These are phyloP conservation scores for Diaporthe citri DNA, from an alignment of 2,329 filamentous ascomycete genomes.

Conservation along the genomic window DNA sequence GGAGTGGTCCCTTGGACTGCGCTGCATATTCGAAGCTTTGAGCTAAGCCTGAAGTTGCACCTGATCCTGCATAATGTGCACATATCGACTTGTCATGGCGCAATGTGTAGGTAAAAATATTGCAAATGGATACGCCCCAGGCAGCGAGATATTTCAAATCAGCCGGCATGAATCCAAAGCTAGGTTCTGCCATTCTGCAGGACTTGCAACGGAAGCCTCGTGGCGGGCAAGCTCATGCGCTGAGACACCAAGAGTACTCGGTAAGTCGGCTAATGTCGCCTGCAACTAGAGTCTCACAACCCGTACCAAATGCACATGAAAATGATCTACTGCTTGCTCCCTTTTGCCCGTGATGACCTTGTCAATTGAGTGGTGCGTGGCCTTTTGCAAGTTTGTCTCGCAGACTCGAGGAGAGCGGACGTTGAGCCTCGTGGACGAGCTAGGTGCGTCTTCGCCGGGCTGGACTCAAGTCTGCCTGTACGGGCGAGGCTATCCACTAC, in stretches of 20 bases:
- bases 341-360: too few species aligned
- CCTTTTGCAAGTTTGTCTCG: too few species aligned
- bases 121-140: not conserved
- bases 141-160: not conserved
- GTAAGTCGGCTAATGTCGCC: not conserved
- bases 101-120: not conserved
- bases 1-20: too few species aligned
- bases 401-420: not conserved
- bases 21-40: not conserved
- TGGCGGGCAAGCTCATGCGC: not conserved
- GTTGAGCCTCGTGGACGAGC: too few species aligned
- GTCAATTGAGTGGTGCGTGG: not conserved
- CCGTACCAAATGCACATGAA: too few species aligned
- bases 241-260: not conserved
- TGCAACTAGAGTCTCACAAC: not conserved
- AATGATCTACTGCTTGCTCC: too few species aligned
- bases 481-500: too few species aligned
- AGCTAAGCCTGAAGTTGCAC: not conserved
- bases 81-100: not conserved
- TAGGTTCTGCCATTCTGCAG: not conserved
- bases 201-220: not conserved
- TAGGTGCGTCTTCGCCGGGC: not conserved
- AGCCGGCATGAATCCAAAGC: not conserved
- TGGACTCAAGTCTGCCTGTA: not conserved
- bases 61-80: not conserved